phyloP scores from a whole-genome alignment of 331 rosid genomes.

The Saraca asoca region DNA sequence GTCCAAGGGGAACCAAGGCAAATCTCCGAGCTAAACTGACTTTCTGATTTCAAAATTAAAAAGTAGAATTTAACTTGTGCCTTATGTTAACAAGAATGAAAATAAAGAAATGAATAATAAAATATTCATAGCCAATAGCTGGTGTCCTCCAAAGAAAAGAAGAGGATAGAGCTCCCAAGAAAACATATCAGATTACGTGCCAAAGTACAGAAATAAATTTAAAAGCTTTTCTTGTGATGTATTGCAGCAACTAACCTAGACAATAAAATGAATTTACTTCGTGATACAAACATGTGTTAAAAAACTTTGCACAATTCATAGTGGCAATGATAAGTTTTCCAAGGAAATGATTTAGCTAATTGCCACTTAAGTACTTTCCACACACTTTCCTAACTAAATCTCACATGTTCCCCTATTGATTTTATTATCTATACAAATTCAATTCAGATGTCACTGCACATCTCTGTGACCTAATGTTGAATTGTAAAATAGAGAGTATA shows the following conservation, averaged over 20 bases:
- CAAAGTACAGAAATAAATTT: conserved; percentile 17
- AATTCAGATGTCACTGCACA: background rate
- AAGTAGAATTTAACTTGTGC: conserved; percentile 12
- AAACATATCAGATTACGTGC: conserved; percentile 10
- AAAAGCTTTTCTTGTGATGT: background rate
- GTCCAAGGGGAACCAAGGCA: conserved; percentile 98
- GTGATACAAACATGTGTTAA: conserved; percentile 6
- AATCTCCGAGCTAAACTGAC: conserved; percentile 98
- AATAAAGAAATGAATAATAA: background rate
- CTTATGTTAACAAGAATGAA: conserved; percentile 6
- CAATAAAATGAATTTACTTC: conserved; percentile 16
- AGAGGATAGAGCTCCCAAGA: conserved; percentile 2
- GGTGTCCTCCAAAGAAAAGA: conserved; percentile 19
- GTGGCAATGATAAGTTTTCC: background rate
- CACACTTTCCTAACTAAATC: background rate
- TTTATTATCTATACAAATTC: conserved; percentile 24
- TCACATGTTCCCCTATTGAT: conserved; percentile 9
- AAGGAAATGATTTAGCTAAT: background rate
- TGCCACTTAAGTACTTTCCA: conserved; percentile 10
- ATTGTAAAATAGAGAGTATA: conserved; percentile 22
- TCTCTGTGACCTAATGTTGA: conserved; percentile 7
- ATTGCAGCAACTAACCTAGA: conserved; percentile 3
- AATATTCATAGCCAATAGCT: background rate
- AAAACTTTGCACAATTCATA: conserved; percentile 6
- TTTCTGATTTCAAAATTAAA: conserved; percentile 57